These are phyloP conservation scores for Laburnicola sp. DNA, from an alignment of 2,329 filamentous ascomycete species.

Conservation along the genomic window DNA sequence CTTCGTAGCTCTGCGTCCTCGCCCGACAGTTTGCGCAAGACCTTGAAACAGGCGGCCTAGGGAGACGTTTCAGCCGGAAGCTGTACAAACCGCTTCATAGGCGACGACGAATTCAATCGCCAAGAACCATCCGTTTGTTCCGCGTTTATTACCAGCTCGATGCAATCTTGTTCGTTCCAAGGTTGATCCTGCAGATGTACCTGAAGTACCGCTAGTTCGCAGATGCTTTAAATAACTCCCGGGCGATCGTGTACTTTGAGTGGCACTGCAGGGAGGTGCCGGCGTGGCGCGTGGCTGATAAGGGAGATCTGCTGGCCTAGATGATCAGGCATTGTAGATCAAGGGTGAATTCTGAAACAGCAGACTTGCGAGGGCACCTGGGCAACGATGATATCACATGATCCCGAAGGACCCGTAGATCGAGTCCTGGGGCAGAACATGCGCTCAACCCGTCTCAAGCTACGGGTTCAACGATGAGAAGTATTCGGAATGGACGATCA, in stretches of 20 bases:
- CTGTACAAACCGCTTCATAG: not conserved
- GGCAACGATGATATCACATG: conserved; percentile 10
- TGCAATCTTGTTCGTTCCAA: not conserved
- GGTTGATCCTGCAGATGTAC: no score
- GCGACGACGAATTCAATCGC: not conserved
- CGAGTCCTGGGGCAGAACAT: not conserved
- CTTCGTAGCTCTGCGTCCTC: no score
- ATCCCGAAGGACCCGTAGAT: not conserved
- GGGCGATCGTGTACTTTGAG: not conserved
- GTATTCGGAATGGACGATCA: no score
- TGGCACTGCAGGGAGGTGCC: no score
- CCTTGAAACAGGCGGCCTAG: not conserved
- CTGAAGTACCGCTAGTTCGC: no score
- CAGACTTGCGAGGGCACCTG: not conserved
- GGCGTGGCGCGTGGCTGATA: no score
- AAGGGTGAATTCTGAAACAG: conserved; percentile 17
- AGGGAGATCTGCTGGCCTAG: conserved; percentile 3
- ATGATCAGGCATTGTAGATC: conserved; percentile 18
- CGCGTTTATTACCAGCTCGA: not conserved
- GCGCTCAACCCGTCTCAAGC: not conserved
- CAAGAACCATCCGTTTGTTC: not conserved
- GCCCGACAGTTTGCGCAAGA: not conserved
- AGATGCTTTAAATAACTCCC: conserved; percentile 3
- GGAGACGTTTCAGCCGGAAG: conserved; percentile 6
- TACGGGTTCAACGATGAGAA: no score